Evolutionary conservation across 495 filamentous ascomycete genomes (phyloP), one percentile per base, ranked within the genome.

Genomic region (Aspergillus steynii): DNA sequence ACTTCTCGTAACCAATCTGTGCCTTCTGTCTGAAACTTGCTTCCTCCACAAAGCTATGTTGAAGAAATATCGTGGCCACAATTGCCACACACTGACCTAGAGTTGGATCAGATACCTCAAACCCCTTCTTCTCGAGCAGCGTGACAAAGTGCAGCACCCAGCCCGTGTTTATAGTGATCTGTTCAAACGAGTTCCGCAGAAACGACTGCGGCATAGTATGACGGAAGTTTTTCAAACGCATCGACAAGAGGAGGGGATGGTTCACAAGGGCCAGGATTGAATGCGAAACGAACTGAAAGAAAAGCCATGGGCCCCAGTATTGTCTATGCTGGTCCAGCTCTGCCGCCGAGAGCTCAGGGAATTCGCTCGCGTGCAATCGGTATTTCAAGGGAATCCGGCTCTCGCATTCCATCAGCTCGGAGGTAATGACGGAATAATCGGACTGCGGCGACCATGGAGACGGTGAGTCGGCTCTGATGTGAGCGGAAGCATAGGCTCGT

Each of bases 241-340:
- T 67, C 8, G 76, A 78, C 7, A 81, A 60, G 8, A 81, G 65
- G 46, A 81, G 73, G 1, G 78, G 77, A 55, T 81, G 78, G 50
- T 79, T 79, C 12, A 79, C 60, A 2, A 81, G 52, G 57, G 73
- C 77, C 3, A 76, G 71, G 20, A 78, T 75, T 3, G 78, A 72
- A 63, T 77, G 76, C 65, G 72, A 81, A 1, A 72, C 61, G 4
- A 79, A 65, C 56, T 81, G 78, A 27, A 76, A 68, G 48, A 77
- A 78, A 8, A 81, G 58, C 75, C 76, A 81, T 10, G 78, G 77
- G 0, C 71, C 71, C 77, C 78, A 81, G 56, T 78, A 80, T 37
- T 75, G 71, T 3, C 78, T 70, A 56, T 69, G 67, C 12, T 68
- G 59, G 25, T 77, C 65, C 27, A 81, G 62, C 14, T 76, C 69